A percentile compares a stretch with the other conserved stretches of the same genome.
Conservation (phyloP, 805 yeast species). For the Saccharomyces eubayanus region DNA sequence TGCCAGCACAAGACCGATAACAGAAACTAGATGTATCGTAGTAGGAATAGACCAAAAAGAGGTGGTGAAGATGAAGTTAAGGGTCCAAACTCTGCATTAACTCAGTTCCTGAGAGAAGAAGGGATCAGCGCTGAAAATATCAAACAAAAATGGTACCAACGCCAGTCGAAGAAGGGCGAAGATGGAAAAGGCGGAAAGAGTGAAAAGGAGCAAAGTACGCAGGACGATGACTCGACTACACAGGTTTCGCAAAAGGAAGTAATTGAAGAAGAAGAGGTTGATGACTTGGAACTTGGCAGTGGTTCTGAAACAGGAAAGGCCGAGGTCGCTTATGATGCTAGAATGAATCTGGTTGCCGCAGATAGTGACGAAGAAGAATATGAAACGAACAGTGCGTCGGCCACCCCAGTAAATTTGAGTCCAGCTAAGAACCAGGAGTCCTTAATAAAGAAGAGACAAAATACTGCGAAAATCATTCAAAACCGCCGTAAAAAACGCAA, state of each 20-base stretch:
- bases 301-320: background rate
- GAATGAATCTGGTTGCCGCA: conserved; percentile 27
- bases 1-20: too few relatives aligned
- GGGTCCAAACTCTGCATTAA: conserved; percentile 76
- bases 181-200: conserved; percentile 3
- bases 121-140: conserved; percentile 82
- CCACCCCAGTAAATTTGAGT: conserved; percentile 2
- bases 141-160: conserved; percentile 39
- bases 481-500: conserved; percentile 70
- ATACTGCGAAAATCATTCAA: conserved; percentile 37
- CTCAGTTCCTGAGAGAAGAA: conserved; percentile 79
- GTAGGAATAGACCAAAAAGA: conserved; percentile 16
- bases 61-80: conserved; percentile 28
- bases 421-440: conserved; percentile 14
- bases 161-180: conserved; percentile 21
- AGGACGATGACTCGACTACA: background rate
- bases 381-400: conserved; percentile 4
- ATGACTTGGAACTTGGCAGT: background rate
- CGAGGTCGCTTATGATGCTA: conserved; percentile 5
- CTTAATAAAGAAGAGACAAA: conserved; percentile 33
- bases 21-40: conserved; percentile 17
- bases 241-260: background rate
- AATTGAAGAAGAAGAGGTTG: background rate
- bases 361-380: conserved; percentile 30
- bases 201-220: background rate